Percentiles rank a stretch among this genome's conserved stretches.
These are phyloP conservation scores for Thelephora terrestris DNA, from an alignment of 1,284 basidiomycete genomes.

Conservation along the genomic window DNA sequence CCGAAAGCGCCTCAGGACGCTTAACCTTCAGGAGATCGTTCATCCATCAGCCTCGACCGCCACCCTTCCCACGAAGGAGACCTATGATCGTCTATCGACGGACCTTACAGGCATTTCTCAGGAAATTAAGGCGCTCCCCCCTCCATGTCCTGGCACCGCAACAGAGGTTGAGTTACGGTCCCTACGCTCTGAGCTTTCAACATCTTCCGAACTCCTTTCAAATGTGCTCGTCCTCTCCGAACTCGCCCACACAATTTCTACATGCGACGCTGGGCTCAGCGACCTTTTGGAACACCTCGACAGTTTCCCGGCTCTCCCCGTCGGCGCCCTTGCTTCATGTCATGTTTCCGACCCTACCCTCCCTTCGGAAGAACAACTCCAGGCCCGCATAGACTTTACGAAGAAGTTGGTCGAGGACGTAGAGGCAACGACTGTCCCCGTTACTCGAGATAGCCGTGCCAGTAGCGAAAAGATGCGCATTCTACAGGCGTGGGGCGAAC, in stretches of 20 bases:
- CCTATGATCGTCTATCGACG: conserved; percentile 32
- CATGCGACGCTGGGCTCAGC: conserved; percentile 67
- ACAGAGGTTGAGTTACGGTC: conserved; percentile 50
- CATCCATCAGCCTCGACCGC: conserved; percentile 33
- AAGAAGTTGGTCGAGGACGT: conserved; percentile 38
- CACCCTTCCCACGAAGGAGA: conserved; percentile 41
- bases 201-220: conserved; percentile 37
- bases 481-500: conserved; percentile 67
- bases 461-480: conserved; percentile 50
- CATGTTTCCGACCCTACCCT: conserved; percentile 30
- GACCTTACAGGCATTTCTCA: conserved; percentile 36
- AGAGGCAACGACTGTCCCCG: conserved; percentile 26
- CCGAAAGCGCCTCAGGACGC: conserved; percentile 47
- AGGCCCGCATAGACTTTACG: conserved; percentile 52
- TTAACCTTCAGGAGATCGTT: conserved; percentile 48
- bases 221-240: conserved; percentile 42
- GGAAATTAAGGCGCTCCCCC: conserved; percentile 39
- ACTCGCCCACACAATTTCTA: conserved; percentile 36
- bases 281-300: conserved; percentile 77
- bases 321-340: conserved; percentile 40
- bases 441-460: conserved; percentile 48
- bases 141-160: conserved; percentile 24
- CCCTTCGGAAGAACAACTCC: conserved; percentile 56
- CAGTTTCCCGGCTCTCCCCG: conserved; percentile 52
- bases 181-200: conserved; percentile 45